These are phyloP conservation scores for Alternaria burnsii DNA, from an alignment of 2,329 filamentous ascomycete species.

Conservation along the genomic window DNA sequence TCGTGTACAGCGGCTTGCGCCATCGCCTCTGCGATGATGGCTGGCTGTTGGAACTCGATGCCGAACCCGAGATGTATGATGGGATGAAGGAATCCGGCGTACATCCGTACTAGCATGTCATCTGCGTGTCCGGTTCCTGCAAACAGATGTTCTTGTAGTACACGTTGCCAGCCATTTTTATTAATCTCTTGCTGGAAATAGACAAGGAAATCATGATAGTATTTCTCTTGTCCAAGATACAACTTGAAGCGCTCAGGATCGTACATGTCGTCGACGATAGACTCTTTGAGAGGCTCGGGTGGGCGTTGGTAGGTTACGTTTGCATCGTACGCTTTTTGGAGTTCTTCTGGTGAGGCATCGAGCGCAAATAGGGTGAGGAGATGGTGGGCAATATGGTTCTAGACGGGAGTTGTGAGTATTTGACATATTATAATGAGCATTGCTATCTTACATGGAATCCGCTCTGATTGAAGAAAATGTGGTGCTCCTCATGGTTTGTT, in stretches of 20 bases:
- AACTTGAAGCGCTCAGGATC: conserved; percentile 65
- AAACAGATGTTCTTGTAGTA: conserved; percentile 74
- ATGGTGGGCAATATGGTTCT: conserved; percentile 81
- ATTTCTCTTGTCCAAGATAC: conserved; percentile 68
- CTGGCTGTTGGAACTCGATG: conserved; percentile 81
- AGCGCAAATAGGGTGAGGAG: conserved; percentile 80
- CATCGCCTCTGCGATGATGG: conserved; percentile 80
- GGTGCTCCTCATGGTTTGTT: conserved; percentile 75
- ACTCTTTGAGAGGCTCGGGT: conserved; percentile 56
- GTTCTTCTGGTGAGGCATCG: conserved; percentile 66
- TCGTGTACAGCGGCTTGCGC: conserved; percentile 78
- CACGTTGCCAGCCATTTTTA: conserved; percentile 66
- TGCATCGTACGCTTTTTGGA: conserved; percentile 70
- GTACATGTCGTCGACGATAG: conserved; percentile 64
- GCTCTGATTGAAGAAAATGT: conserved; percentile 79
- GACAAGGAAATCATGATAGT: conserved; percentile 77
- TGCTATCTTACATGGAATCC: conserved; percentile 70
- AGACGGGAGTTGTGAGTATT: background rate
- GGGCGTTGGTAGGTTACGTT: conserved; percentile 74
- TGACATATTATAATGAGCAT: background rate
- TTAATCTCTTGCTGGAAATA: conserved; percentile 82
- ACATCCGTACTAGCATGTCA: conserved; percentile 74
- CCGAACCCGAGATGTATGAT: conserved; percentile 87
- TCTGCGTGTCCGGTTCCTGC: conserved; percentile 70
- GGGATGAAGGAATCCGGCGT: conserved; percentile 76